Conservation (phyloP, 768 basidiomycete species). For the Lactifluus hygrophoroides region DNA sequence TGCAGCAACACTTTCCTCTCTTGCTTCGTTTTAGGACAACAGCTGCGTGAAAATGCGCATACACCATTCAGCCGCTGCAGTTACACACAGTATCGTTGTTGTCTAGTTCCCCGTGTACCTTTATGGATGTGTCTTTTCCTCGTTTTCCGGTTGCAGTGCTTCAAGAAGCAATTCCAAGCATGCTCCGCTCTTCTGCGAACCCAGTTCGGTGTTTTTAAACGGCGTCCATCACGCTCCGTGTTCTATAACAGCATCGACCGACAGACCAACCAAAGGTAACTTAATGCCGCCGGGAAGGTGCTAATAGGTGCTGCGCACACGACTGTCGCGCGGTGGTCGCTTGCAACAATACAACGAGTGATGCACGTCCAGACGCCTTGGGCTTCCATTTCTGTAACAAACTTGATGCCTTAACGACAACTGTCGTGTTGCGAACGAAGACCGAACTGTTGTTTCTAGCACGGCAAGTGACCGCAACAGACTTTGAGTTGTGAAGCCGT, state of each 20-base stretch:
- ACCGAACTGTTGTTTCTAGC: neutral
- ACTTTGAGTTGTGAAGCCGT: too few species aligned
- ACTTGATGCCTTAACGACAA: neutral
- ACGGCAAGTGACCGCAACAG: neutral
- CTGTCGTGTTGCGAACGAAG: neutral
- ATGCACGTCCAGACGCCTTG: too few species aligned
- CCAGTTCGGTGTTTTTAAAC: neutral
- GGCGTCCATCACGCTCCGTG: neutral
- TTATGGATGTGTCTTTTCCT: conserved; percentile 1
- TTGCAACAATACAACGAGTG: neutral
- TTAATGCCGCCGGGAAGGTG: too few species aligned
- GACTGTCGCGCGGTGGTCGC: neutral
- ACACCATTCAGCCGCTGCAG: neutral
- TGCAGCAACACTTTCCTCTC: neutral
- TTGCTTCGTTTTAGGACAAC: neutral
- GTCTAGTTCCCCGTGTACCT: neutral
- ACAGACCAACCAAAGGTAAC: too few species aligned
- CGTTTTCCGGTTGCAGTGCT: neutral
- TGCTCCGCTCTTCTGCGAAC: neutral
- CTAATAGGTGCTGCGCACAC: neutral
- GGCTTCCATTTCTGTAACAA: too few species aligned
- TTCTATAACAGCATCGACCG: neutral
- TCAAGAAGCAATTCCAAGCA: neutral
- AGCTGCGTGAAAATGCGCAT: neutral
- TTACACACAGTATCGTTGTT: neutral